Evolutionary conservation across 345 rosid genomes (phyloP).

Genomic region (Arabidopsis arenosa): DNA sequence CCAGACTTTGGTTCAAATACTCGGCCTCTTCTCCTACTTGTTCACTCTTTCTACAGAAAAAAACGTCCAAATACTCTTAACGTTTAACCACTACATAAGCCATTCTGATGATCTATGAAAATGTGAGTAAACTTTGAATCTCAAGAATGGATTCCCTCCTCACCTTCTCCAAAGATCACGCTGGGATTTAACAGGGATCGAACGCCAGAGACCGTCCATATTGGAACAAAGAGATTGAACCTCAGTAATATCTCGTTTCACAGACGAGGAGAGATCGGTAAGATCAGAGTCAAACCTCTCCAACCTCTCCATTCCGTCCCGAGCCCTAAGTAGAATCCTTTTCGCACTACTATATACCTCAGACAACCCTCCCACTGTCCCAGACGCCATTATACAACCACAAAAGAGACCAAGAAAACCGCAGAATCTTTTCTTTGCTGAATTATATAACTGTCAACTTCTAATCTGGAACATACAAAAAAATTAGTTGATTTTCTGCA

Average conservation of each 20-base stretch:
- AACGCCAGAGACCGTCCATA: constrained; percentile 89
- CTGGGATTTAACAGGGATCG: constrained; percentile 74
- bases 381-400: constrained; percentile 38
- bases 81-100: background rate
- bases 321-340: constrained; percentile 64
- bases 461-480: background rate
- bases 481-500: background rate
- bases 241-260: constrained; percentile 75
- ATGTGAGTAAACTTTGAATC: background rate
- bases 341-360: constrained; percentile 67
- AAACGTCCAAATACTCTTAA: background rate
- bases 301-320: constrained; percentile 82
- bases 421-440: background rate
- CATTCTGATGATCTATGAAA: background rate
- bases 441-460: no score
- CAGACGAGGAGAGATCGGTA: constrained; percentile 69
- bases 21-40: constrained; percentile 90
- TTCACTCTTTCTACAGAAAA: constrained; percentile 61
- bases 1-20: constrained; percentile 75
- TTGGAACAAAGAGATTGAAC: constrained; percentile 74
- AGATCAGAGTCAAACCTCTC: constrained; percentile 86
- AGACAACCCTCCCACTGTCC: constrained; percentile 59
- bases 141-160: background rate
- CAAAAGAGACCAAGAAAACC: background rate
- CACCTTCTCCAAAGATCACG: constrained; percentile 98